Base-by-base conservation (phyloP, 805 yeast genomes). In the Saturnispora saitoi region DNA sequence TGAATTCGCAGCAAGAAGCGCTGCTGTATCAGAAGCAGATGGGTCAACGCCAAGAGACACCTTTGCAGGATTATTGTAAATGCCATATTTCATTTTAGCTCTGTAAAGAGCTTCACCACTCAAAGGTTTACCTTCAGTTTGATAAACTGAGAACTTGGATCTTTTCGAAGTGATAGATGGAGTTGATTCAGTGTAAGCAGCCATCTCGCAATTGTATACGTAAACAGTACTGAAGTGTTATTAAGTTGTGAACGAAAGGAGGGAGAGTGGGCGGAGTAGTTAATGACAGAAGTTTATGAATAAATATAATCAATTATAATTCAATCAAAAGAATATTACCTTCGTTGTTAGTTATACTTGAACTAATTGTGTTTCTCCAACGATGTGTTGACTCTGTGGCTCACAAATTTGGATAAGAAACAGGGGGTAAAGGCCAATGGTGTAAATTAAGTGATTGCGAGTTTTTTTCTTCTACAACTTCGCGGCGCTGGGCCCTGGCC, bases 11-110 rank as follows among this genome's bases (percentile, higher is more conserved):
- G 93, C 95, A 52, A 83, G 69, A 47, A 83, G 68, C 1, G 93
- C 93, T 43, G 95, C 91, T 5, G 84, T 77, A 60, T 81, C 88
- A 14, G 86, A 76, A 28, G 89, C 86, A 38, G 77, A 72, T 50
- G 81, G 73, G 52, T 77, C 73, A 29, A 83, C 84, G n/a, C 91
- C 90, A 5, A 80, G 66, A 10, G 72, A 66, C 3, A 70, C 70
- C 45, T 65, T 69, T 17, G 73, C 77, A 42, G 77, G 84, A 54
- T 73, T 68, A 42, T 70, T 67, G 66, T 70, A 83, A 32, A 78
- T 70, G 28, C 90, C 90, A 56, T 81, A 82, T 58, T 77, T 83
- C 60, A 82, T 66, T 56, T 81, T 81, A 48, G 87, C 90, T 56
- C 77, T 81, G 67, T 84, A 85, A 48, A 81, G 66, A 6, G 93